Evolutionary conservation across 345 rosid species (phyloP).

Genomic region (Noccaea caerulescens): DNA sequence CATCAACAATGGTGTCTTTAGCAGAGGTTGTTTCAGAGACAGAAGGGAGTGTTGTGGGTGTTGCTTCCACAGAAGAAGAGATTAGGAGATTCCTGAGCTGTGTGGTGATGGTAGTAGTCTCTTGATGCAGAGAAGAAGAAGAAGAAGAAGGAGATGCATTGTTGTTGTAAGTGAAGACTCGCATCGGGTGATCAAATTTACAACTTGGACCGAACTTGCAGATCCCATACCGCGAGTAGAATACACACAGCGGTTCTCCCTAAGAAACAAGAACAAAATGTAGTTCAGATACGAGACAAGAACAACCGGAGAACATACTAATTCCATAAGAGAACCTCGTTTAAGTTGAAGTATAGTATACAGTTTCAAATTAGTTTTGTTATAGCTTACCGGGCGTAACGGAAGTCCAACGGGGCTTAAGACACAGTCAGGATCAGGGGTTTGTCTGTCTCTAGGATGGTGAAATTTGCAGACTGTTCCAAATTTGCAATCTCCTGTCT

Average conservation of each 20-base stretch:
- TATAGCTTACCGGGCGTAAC: conserved; percentile 68
- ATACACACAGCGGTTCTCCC: conserved; percentile 87
- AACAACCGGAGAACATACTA: too few relatives aligned
- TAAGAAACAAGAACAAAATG: conserved; percentile 25
- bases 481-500: conserved; percentile 97
- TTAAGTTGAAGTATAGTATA: too few relatives aligned
- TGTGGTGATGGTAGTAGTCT: conserved; percentile 12
- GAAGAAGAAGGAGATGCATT: conserved; percentile 27
- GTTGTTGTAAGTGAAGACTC: conserved; percentile 58
- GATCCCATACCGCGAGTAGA: conserved; percentile 82
- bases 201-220: conserved; percentile 98
- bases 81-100: conserved; percentile 11
- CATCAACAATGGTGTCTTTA: conserved; percentile 18
- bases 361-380: too few relatives aligned
- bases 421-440: conserved; percentile 91
- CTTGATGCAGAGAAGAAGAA: conserved; percentile 4
- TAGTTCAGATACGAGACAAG: too few relatives aligned
- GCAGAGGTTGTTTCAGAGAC: conserved; percentile 14
- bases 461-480: conserved; percentile 96
- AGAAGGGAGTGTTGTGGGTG: background rate
- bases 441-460: conserved; percentile 91
- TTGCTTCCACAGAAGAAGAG: conserved; percentile 26
- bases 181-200: conserved; percentile 94
- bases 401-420: conserved; percentile 92
- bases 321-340: too few relatives aligned